Percentiles rank a stretch among this genome's conserved stretches.
phyloP scores from a whole-genome alignment of 2,329 filamentous ascomycete species.

The Aspergillus sp. region DNA sequence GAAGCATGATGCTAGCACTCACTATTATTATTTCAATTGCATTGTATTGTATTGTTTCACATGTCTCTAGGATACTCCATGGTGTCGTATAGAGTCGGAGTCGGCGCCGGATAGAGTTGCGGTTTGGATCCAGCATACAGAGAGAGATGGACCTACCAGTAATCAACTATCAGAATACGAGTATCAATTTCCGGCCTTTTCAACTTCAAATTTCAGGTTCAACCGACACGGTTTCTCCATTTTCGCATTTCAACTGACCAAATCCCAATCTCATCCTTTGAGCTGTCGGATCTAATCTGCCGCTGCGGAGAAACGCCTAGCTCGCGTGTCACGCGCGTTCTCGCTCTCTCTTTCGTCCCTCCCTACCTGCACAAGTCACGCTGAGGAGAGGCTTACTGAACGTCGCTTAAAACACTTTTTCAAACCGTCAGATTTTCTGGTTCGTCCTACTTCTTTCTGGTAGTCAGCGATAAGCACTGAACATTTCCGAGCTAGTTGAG shows the following conservation, averaged over 20 bases:
- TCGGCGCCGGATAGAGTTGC: background rate
- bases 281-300: no score
- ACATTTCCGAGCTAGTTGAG: no score
- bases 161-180: background rate
- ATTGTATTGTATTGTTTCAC: background rate
- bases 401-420: background rate
- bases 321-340: conserved; percentile 20
- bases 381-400: background rate
- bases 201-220: no score
- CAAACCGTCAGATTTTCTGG: background rate
- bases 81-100: background rate
- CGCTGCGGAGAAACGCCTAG: conserved; percentile 5
- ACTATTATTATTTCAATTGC: background rate
- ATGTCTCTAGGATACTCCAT: background rate
- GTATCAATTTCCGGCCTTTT: background rate
- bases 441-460: background rate
- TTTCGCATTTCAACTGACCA: no score
- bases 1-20: no score
- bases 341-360: conserved; percentile 3
- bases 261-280: no score
- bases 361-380: background rate
- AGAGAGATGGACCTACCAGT: background rate
- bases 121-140: background rate
- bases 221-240: no score
- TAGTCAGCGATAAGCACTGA: background rate